Conservation (phyloP, 768 basidiomycete species). For the Gyrodon lividus region DNA sequence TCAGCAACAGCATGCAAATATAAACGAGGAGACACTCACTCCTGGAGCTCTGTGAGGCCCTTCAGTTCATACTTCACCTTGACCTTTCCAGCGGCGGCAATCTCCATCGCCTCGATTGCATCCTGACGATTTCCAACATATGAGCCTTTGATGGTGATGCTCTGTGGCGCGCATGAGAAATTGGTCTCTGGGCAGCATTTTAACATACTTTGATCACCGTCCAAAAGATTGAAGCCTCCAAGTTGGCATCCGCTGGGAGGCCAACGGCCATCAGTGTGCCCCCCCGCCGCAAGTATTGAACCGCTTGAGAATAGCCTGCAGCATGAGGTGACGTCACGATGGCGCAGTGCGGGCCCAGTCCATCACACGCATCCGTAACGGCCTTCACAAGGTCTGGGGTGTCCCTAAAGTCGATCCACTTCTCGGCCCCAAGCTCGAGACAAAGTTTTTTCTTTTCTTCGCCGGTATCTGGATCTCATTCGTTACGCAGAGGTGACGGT, state of each 20-base stretch:
- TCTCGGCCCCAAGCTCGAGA: constrained; percentile 64
- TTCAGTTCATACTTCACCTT: constrained; percentile 52
- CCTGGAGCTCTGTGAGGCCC: constrained; percentile 49
- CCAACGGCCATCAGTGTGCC: constrained; percentile 81
- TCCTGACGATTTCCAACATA: constrained; percentile 79
- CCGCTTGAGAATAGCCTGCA: constrained; percentile 50
- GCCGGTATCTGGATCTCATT: constrained; percentile 55
- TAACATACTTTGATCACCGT: constrained; percentile 57
- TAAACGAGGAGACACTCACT: constrained; percentile 37
- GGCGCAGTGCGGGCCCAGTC: constrained; percentile 70
- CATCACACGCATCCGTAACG: constrained; percentile 61
- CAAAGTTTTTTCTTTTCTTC: constrained; percentile 67
- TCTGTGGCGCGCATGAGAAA: constrained; percentile 19
- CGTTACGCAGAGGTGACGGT: neutral
- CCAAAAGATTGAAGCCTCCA: constrained; percentile 68
- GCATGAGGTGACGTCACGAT: constrained; percentile 55
- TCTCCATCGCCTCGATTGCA: constrained; percentile 73
- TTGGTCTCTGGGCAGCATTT: constrained; percentile 21
- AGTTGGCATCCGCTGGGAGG: constrained; percentile 57
- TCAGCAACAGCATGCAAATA: neutral
- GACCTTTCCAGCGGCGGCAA: constrained; percentile 70
- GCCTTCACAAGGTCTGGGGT: constrained; percentile 63
- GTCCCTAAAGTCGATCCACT: constrained; percentile 76
- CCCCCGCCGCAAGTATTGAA: constrained; percentile 72
- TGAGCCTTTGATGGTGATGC: constrained; percentile 30